Evolutionary conservation across 73 alveolate genomes (phyloP).

Genomic region (Effrenium voratum): DNA sequence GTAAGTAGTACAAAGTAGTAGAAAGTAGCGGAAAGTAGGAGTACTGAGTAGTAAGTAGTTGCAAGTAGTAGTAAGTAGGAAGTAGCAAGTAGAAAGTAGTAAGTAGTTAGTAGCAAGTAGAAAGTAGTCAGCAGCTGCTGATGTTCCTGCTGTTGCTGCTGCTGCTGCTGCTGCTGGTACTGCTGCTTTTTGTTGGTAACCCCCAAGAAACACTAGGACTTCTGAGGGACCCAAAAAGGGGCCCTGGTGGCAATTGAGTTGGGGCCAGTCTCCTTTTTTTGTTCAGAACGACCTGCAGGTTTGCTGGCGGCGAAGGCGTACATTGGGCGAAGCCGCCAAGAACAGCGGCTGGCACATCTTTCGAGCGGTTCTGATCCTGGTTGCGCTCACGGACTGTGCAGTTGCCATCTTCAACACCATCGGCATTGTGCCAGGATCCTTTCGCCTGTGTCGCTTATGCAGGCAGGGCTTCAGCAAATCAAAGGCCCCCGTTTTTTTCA

Average conservation of each 20-base stretch:
- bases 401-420: slow-evolving; percentile 53
- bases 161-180: too few relatives aligned
- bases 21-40: background rate
- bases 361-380: background rate
- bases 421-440: slow-evolving; percentile 81
- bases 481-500: too few relatives aligned
- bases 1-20: background rate
- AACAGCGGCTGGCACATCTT: background rate
- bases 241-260: too few relatives aligned
- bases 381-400: slow-evolving; percentile 53
- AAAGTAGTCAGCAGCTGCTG: too few relatives aligned
- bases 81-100: background rate
- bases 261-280: too few relatives aligned
- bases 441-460: slow-evolving; percentile 72
- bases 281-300: background rate
- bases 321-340: background rate
- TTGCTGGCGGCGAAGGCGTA: background rate
- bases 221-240: too few relatives aligned
- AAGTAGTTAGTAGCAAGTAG: too few relatives aligned
- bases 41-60: background rate
- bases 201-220: too few relatives aligned
- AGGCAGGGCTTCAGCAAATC: too few relatives aligned
- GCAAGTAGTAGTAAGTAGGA: background rate
- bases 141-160: too few relatives aligned
- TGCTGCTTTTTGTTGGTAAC: too few relatives aligned